Evolutionary conservation across 2,329 filamentous ascomycete genomes (phyloP).

Genomic region (Dryadomyces quercus-mongolicae): DNA sequence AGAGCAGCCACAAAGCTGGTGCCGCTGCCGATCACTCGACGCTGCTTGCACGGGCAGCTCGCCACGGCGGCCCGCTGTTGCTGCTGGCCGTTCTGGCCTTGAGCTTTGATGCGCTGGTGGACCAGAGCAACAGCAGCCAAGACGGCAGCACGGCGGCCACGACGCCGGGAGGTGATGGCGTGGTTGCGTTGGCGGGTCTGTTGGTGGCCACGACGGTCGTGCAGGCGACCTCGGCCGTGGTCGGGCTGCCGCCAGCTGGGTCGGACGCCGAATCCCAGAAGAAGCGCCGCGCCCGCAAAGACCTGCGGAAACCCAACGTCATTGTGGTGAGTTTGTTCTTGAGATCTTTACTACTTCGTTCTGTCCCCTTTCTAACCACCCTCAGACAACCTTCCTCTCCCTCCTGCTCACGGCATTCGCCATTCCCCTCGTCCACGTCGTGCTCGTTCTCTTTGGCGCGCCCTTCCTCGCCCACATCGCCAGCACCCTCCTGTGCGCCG

Average conservation of each 20-base stretch:
- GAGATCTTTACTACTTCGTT: background rate
- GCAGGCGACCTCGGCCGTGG: conserved; percentile 38
- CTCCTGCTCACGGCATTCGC: conserved; percentile 55
- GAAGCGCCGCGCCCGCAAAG: conserved; percentile 26
- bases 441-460: conserved; percentile 81
- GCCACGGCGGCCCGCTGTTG: conserved; percentile 19
- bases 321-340: conserved; percentile 29
- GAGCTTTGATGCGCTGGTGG: conserved; percentile 19
- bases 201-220: conserved; percentile 19
- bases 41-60: conserved; percentile 16
- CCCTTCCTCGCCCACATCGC: conserved; percentile 69
- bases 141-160: conserved; percentile 12
- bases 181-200: conserved; percentile 17
- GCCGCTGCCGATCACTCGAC: background rate
- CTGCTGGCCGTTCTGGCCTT: conserved; percentile 15
- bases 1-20: background rate
- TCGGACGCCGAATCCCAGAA: conserved; percentile 33
- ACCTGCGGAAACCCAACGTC: conserved; percentile 29
- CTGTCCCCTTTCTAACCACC: background rate
- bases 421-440: conserved; percentile 47
- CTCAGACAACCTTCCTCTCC: conserved; percentile 32
- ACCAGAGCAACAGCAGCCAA: background rate
- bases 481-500: conserved; percentile 69
- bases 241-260: conserved; percentile 52
- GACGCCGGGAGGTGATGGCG: conserved; percentile 1